These are phyloP conservation scores for Eutrema yunnanense DNA, from an alignment of 345 rosid species.

Conservation along the genomic window DNA sequence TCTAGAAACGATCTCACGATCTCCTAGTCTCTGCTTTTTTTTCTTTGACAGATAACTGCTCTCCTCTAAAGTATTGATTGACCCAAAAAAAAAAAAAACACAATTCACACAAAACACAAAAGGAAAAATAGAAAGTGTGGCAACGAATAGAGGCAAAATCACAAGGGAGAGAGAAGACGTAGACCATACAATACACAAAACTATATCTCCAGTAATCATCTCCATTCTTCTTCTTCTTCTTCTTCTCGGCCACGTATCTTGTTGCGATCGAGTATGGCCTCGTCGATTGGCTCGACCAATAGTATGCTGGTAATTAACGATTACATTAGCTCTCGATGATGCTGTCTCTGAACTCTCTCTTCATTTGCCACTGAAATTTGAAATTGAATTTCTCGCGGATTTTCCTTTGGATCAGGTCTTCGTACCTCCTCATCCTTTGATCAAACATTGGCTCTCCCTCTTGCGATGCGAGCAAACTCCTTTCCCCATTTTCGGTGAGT, in stretches of 20 bases:
- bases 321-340: too few species aligned
- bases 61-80: too few species aligned
- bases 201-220: not conserved
- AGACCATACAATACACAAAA: slow-evolving; percentile 17
- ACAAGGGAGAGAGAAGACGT: slow-evolving; percentile 8
- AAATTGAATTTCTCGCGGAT: not conserved
- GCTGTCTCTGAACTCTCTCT: not conserved
- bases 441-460: slow-evolving; percentile 25
- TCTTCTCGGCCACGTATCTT: slow-evolving; percentile 20
- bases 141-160: slow-evolving; percentile 21
- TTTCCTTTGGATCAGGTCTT: slow-evolving; percentile 1
- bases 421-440: slow-evolving; percentile 21
- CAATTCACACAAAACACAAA: not conserved
- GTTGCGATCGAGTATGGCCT: slow-evolving; percentile 18
- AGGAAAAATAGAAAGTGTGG: not conserved
- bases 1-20: too few species aligned
- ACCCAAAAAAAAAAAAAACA: not conserved
- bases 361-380: not conserved
- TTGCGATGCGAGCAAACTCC: slow-evolving; percentile 10
- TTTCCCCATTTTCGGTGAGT: slow-evolving; percentile 19
- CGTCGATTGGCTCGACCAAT: not conserved
- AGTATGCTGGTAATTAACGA: slow-evolving; percentile 15
- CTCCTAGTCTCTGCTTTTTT: too few species aligned
- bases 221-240: slow-evolving; percentile 5
- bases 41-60: too few species aligned